Conservation (phyloP, 352 stramenopile genomes). For the Lagenidium giganteum region DNA sequence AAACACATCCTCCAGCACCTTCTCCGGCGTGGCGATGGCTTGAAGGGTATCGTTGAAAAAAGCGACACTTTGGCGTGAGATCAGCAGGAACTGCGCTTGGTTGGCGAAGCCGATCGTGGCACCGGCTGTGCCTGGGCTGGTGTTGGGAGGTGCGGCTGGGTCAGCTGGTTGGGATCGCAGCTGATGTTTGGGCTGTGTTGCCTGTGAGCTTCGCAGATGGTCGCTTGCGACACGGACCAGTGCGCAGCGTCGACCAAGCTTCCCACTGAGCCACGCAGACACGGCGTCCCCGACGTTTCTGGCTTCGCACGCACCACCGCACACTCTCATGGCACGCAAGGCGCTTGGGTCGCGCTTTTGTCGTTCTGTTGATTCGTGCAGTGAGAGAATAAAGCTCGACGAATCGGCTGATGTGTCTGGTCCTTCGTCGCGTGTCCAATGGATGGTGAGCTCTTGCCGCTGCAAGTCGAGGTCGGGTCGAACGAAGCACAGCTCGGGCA, state of each 20-base stretch:
- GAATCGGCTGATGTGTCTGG: too few relatives aligned
- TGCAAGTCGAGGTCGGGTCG: slow-evolving; percentile 53
- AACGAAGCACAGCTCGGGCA: slow-evolving; percentile 56
- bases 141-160: not conserved
- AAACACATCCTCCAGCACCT: slow-evolving; percentile 61
- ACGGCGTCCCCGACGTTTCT: slow-evolving; percentile 41
- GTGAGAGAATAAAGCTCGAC: slow-evolving; percentile 3
- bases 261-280: slow-evolving; percentile 60
- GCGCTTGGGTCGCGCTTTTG: slow-evolving; percentile 11
- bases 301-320: slow-evolving; percentile 41
- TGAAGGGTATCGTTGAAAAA: slow-evolving; percentile 40
- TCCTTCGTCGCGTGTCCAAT: slow-evolving; percentile 7
- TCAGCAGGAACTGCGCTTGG: slow-evolving; percentile 60
- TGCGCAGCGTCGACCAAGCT: slow-evolving; percentile 49
- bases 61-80: slow-evolving; percentile 51
- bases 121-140: not conserved
- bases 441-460: slow-evolving; percentile 49
- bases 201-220: slow-evolving; percentile 29
- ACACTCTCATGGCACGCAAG: slow-evolving; percentile 43
- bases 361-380: not conserved
- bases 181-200: slow-evolving; percentile 5
- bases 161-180: not conserved
- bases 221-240: slow-evolving; percentile 61
- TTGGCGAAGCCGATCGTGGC: slow-evolving; percentile 72
- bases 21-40: slow-evolving; percentile 19